These are phyloP conservation scores for Cryphonectria nitschkei DNA, from an alignment of 2,329 filamentous ascomycete species.

Conservation along the genomic window DNA sequence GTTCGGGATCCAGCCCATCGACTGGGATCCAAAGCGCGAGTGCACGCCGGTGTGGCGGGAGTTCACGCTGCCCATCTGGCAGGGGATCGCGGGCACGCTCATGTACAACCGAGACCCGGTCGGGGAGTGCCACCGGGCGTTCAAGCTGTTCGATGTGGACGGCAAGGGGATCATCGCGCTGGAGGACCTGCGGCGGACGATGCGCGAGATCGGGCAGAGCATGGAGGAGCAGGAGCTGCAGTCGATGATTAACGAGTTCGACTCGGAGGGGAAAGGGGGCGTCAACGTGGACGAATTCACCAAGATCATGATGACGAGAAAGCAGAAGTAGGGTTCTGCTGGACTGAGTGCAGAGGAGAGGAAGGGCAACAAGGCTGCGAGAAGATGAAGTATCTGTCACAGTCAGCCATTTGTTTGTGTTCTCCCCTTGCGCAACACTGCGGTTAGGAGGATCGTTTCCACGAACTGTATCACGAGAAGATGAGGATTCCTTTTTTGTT, in stretches of 20 bases:
- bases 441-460: not conserved
- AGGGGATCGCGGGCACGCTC: constrained; percentile 76
- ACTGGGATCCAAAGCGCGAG: constrained; percentile 56
- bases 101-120: constrained; percentile 83
- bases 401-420: not conserved
- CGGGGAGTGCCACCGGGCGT: constrained; percentile 89
- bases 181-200: constrained; percentile 84
- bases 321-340: constrained; percentile 31
- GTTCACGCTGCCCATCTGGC: constrained; percentile 73
- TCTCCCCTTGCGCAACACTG: not conserved
- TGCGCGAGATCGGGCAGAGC: constrained; percentile 88
- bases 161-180: constrained; percentile 89
- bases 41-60: constrained; percentile 70
- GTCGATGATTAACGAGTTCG: constrained; percentile 98
- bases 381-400: constrained; percentile 1
- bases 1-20: constrained; percentile 74
- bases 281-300: constrained; percentile 72
- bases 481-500: constrained; percentile 4
- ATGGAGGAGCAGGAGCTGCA: constrained; percentile 89
- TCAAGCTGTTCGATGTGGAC: constrained; percentile 90
- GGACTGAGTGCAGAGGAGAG: constrained; percentile 9
- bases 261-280: constrained; percentile 88
- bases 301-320: constrained; percentile 58
- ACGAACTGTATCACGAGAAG: not conserved
- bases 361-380: constrained; percentile 10